Conservation (phyloP, 306 rosid species). For the Urtica urens region DNA sequence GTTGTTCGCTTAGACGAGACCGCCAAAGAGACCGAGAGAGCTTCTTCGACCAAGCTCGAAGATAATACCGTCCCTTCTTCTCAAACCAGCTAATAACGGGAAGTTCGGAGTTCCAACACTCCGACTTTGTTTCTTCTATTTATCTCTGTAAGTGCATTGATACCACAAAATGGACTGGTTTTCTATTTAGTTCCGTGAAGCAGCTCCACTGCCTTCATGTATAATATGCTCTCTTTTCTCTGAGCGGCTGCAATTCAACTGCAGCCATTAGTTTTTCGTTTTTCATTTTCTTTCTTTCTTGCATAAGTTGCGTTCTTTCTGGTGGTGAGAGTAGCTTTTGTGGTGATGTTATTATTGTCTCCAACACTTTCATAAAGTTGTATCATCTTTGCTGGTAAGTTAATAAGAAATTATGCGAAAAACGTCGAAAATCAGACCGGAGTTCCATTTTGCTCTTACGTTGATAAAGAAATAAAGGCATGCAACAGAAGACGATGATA, state of each 20-base stretch:
- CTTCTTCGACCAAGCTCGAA: conserved; percentile 30
- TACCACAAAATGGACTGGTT: conserved; percentile 18
- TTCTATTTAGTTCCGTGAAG: conserved; percentile 11
- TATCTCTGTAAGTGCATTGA: conserved; percentile 14
- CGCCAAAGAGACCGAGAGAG: conserved; percentile 39
- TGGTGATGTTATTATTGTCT: conserved; percentile 22
- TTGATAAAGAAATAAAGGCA: too few relatives aligned
- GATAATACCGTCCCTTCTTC: conserved; percentile 44
- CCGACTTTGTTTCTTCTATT: conserved; percentile 25
- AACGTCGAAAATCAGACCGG: conserved; percentile 23
- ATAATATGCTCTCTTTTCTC: conserved; percentile 27
- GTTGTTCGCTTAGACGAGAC: conserved; percentile 65
- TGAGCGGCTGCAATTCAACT: conserved; percentile 17
- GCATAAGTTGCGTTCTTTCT: background rate
- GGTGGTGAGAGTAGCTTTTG: conserved; percentile 5
- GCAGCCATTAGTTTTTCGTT: conserved; percentile 18
- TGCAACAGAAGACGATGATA: too few relatives aligned
- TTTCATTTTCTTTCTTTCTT: background rate
- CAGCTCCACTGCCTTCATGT: conserved; percentile 34
- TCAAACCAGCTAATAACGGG: conserved; percentile 36
- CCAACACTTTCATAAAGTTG: conserved; percentile 21
- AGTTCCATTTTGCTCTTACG: background rate
- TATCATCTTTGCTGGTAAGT: conserved; percentile 22
- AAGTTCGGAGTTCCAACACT: conserved; percentile 17
- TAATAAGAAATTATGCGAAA: conserved; percentile 32